Evolutionary conservation across 352 stramenopile genomes (phyloP).

Genomic region (Peronospora destructor): DNA sequence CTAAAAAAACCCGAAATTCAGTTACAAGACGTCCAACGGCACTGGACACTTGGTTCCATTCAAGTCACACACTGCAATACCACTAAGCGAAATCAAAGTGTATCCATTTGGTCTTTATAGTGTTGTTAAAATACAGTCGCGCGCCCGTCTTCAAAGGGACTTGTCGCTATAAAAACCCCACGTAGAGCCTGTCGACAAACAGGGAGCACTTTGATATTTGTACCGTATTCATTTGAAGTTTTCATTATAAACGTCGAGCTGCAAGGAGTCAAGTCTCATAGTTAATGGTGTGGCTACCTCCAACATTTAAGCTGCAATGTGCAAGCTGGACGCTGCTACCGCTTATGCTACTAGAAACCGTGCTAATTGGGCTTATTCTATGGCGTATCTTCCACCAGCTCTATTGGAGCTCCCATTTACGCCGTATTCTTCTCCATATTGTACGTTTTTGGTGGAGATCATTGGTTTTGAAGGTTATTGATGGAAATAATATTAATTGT

Average conservation of each 20-base stretch:
- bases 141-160: constrained; percentile 6
- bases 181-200: constrained; percentile 11
- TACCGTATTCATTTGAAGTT: not conserved
- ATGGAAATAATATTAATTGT: not conserved
- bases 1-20: constrained; percentile 5
- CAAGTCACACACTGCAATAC: no score
- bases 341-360: constrained; percentile 40
- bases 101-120: not conserved
- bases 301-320: constrained; percentile 27
- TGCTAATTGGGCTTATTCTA: constrained; percentile 34
- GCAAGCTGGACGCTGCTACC: constrained; percentile 39
- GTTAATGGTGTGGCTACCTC: constrained; percentile 39
- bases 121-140: not conserved
- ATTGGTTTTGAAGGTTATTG: not conserved
- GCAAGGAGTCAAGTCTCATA: not conserved
- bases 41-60: no score
- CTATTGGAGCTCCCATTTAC: constrained; percentile 51
- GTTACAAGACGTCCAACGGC: constrained; percentile 6
- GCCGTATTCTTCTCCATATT: constrained; percentile 52
- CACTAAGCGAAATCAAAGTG: no score
- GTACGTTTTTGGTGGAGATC: constrained; percentile 17
- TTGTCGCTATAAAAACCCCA: constrained; percentile 11
- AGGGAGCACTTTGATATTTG: not conserved
- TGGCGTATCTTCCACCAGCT: constrained; percentile 58
- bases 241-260: not conserved